Percentiles rank a stretch among this genome's conserved stretches.
These are phyloP conservation scores for Infundibulicybe gibba DNA, from an alignment of 768 basidiomycete species.

Conservation along the genomic window DNA sequence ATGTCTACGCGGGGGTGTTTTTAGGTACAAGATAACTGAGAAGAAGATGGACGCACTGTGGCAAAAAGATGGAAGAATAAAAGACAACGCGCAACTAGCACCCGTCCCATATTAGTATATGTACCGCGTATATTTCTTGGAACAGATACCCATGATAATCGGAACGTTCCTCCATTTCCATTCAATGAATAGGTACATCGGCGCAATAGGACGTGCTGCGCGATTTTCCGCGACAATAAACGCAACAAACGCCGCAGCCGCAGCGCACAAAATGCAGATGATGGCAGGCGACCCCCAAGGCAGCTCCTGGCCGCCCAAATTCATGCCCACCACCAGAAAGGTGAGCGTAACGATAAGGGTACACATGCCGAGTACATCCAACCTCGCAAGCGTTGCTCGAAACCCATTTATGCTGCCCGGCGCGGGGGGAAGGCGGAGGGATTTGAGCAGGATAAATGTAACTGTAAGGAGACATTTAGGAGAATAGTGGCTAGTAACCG, in stretches of 20 bases:
- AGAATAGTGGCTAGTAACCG: neutral
- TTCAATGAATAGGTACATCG: constrained; percentile 14
- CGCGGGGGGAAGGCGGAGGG: constrained; percentile 13
- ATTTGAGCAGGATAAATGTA: constrained; percentile 13
- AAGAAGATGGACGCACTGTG: constrained; percentile 8
- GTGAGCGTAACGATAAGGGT: constrained; percentile 15
- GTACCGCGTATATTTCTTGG: neutral
- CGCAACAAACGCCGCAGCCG: constrained; percentile 12
- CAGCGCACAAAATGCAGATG: constrained; percentile 17
- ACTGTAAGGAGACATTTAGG: constrained; percentile 7
- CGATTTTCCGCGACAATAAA: constrained; percentile 18
- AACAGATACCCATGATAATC: constrained; percentile 14
- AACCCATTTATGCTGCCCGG: constrained; percentile 7
- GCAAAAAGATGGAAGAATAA: constrained; percentile 21
- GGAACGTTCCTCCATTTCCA: constrained; percentile 25
- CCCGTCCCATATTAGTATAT: neutral
- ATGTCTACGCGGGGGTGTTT: constrained; percentile 9
- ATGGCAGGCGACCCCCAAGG: constrained; percentile 20
- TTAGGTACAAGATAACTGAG: neutral
- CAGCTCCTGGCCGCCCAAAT: constrained; percentile 19
- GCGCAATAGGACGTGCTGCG: constrained; percentile 15
- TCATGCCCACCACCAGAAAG: constrained; percentile 19
- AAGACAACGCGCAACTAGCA: constrained; percentile 12
- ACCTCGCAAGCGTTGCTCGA: constrained; percentile 6
- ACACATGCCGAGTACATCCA: constrained; percentile 19